Evolutionary conservation across 2,329 filamentous ascomycete species (phyloP), one percentile per base, ranked within the genome.

Genomic region (Aspergillus quadricinctus): DNA sequence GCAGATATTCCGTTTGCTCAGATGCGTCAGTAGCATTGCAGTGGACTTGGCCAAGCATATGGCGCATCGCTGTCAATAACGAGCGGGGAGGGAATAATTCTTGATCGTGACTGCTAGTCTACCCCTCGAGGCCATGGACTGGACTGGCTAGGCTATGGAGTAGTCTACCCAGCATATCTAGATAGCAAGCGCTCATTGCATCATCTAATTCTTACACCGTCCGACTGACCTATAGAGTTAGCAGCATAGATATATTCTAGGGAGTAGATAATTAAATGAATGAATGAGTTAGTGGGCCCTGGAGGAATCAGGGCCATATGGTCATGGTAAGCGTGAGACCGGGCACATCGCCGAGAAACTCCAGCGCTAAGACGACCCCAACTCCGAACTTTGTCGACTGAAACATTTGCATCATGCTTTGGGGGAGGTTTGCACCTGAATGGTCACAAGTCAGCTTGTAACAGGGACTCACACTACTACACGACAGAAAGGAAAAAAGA

Each of bases 281-380:
- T 17, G 27, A 27, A 54, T 50, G 49, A 60, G 31, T 49, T 28
- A 51, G 57, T 60, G 62, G 59, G 58, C 50, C 60, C 55, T 58
- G 56, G 61, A 51, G 55, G 55, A 40, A 52, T 41, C 54, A 52
- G 52, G 53, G 52, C 62, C 62, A 64, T 61, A 63, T 64, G 62
- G 62, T 55, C 62, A 63, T 64, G 62, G 62, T 55, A 50, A 48
- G 49, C 31, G 40, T 48, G 50, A 54, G 41, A 52, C 48, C 48
- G 4, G n/a, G 43, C 23, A 46, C 23, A 46, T 46, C 43, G 43
- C 43, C 43, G 43, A 46, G 43, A 5, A 46, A 23, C 43, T 46
- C 43, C 43, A 46, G n/a, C 43, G 43, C 43, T 25, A 23, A 14
- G 11, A 11, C 11, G n/a, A 9, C 19, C 19, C 41, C n/a, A 46